These are phyloP conservation scores for Talaromyces sp. DNA, from an alignment of 2,329 filamentous ascomycete genomes.

Conservation along the genomic window DNA sequence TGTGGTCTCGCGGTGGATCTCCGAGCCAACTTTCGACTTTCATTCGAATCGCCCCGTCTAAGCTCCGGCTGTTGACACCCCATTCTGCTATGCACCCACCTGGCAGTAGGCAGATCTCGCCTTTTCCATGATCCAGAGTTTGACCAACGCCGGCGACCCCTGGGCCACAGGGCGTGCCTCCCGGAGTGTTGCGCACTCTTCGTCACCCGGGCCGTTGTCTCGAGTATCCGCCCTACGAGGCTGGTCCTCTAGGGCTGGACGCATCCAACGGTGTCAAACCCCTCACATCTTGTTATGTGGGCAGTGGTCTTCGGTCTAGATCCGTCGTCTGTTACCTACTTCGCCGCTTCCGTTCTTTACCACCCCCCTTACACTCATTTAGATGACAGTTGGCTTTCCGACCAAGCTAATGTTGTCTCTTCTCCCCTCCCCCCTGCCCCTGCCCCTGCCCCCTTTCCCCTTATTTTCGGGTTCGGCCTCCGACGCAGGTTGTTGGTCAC, in stretches of 20 bases:
- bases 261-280: slow-evolving; percentile 2
- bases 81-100: background rate
- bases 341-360: too few relatives aligned
- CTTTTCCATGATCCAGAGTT: background rate
- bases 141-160: slow-evolving; percentile 6
- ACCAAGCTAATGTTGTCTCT: slow-evolving; percentile 1
- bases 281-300: background rate
- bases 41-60: background rate
- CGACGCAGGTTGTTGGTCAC: background rate
- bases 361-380: background rate
- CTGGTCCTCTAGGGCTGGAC: background rate
- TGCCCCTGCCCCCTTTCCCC: too few relatives aligned
- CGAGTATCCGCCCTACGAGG: background rate
- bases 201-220: slow-evolving; percentile 5
- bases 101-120: background rate
- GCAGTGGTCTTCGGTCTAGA: background rate
- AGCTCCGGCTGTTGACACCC: background rate
- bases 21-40: background rate
- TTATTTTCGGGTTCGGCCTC: background rate
- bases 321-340: background rate
- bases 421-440: too few relatives aligned
- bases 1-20: too few relatives aligned
- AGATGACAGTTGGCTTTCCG: background rate
- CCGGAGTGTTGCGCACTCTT: background rate
- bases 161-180: slow-evolving; percentile 1